Conservation (phyloP, 2,329 filamentous ascomycete genomes). For the Chrysosporium queenslandicum region DNA sequence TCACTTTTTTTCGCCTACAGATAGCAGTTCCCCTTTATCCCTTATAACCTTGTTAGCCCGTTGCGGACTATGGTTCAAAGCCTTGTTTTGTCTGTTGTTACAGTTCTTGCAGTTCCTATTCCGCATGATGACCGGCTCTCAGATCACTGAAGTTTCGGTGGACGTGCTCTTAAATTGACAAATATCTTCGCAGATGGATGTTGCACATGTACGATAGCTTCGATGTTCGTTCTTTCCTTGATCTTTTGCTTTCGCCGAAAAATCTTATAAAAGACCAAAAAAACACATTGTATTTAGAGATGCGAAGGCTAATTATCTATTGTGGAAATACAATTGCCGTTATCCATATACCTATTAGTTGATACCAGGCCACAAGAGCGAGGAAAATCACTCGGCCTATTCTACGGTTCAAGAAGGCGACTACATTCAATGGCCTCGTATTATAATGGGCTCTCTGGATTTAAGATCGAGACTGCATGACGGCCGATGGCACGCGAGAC, state of each 20-base stretch:
- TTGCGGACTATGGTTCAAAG: background rate
- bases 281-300: background rate
- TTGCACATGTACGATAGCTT: constrained; percentile 5
- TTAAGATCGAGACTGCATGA: too few species aligned
- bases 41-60: background rate
- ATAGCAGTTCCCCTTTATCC: background rate
- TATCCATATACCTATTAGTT: background rate
- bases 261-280: background rate
- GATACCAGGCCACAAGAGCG: background rate
- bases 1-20: constrained; percentile 8
- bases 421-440: too few species aligned
- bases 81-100: background rate
- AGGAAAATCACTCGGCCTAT: background rate
- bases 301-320: background rate
- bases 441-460: too few species aligned
- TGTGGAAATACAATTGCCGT: background rate
- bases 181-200: constrained; percentile 2
- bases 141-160: background rate
- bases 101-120: background rate
- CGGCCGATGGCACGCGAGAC: too few species aligned
- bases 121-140: background rate
- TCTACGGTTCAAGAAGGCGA: too few species aligned
- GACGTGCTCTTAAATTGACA: background rate
- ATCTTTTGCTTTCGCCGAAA: background rate
- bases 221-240: background rate